A percentile compares a stretch with the other conserved stretches of the same genome.
These are phyloP conservation scores for Clitopilus hobsonii DNA, from an alignment of 768 basidiomycete genomes.

Conservation along the genomic window DNA sequence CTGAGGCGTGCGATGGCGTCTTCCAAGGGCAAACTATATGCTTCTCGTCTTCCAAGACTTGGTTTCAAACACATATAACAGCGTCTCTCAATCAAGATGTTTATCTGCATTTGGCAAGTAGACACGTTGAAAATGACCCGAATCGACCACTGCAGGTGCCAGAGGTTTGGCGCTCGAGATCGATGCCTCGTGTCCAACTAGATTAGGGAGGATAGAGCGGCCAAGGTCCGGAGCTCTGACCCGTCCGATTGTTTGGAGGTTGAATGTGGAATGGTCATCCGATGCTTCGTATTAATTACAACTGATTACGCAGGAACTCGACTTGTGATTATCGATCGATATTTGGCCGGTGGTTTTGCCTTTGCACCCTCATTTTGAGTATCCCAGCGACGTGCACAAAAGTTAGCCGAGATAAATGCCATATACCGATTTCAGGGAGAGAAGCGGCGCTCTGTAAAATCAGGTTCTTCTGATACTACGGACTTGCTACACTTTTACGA, in stretches of 20 bases:
- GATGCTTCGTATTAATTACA: neutral
- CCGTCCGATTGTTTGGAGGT: neutral
- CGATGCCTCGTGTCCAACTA: constrained; percentile 5
- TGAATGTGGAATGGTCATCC: neutral
- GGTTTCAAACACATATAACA: neutral
- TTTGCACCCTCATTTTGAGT: neutral
- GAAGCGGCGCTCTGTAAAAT: no score
- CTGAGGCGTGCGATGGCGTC: no score
- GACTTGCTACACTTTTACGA: no score
- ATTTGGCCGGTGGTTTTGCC: neutral
- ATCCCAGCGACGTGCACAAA: no score
- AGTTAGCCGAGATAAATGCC: neutral
- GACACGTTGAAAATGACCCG: neutral
- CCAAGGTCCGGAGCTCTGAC: constrained; percentile 3
- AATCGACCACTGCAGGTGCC: neutral
- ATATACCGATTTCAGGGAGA: neutral
- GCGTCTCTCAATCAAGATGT: neutral
- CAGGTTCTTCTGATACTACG: no score
- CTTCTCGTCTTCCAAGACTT: no score
- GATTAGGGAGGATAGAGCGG: neutral
- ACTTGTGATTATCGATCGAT: constrained; percentile 17
- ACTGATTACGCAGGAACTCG: constrained; percentile 1
- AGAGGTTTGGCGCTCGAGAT: neutral
- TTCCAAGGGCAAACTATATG: no score
- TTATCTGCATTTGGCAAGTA: neutral